These are phyloP conservation scores for Komagataella ulmi DNA, from an alignment of 805 yeast species.

Conservation along the genomic window DNA sequence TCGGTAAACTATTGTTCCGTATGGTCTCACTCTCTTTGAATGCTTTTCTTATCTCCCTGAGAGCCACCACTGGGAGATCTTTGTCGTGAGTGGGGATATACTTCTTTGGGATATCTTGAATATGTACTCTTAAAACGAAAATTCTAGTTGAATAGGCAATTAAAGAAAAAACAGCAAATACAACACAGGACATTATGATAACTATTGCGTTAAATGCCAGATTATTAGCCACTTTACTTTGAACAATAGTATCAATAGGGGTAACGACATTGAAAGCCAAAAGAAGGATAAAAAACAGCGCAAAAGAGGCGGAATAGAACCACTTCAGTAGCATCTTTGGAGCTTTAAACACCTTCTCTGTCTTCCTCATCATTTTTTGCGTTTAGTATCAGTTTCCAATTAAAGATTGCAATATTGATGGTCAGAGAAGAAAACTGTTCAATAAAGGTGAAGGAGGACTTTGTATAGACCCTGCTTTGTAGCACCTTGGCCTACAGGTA, in stretches of 20 bases:
- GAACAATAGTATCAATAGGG: constrained; percentile 67
- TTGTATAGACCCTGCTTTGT: not conserved
- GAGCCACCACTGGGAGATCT: constrained; percentile 39
- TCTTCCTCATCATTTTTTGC: not conserved
- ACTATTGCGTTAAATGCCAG: constrained; percentile 74
- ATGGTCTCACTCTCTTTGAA: constrained; percentile 28
- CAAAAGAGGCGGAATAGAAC: constrained; percentile 31
- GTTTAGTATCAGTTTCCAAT: not conserved
- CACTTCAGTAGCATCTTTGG: constrained; percentile 11
- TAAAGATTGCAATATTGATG: not conserved
- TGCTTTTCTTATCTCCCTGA: constrained; percentile 24
- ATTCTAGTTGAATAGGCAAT: constrained; percentile 47
- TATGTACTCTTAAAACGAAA: constrained; percentile 36
- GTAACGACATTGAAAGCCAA: constrained; percentile 56
- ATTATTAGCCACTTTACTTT: constrained; percentile 35
- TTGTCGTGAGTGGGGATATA: constrained; percentile 57
- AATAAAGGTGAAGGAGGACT: not conserved
- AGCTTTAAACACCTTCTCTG: constrained; percentile 8
- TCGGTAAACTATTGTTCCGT: constrained; percentile 25
- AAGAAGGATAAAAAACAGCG: constrained; percentile 24
- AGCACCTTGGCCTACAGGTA: too few relatives aligned
- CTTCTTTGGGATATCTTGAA: constrained; percentile 67
- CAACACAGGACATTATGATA: constrained; percentile 57
- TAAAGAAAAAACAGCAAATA: constrained; percentile 37
- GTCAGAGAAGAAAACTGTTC: not conserved